Percentiles rank a stretch among this genome's conserved stretches.
These are phyloP conservation scores for Liquidambar formosana DNA, from an alignment of 164 flowering plant species.

Conservation along the genomic window DNA sequence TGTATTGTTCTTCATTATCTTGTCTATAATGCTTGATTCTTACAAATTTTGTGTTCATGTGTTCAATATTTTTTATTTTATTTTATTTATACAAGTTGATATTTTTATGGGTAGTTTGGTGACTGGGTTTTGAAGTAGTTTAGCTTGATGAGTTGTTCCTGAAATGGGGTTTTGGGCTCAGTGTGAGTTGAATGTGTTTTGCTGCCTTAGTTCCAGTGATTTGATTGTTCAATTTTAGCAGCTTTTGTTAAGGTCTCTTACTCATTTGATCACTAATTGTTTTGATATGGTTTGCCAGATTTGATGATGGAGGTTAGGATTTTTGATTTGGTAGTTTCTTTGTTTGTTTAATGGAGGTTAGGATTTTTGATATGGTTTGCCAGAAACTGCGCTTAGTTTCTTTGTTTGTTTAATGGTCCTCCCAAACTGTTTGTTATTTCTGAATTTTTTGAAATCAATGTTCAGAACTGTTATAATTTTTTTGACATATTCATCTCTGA, in stretches of 20 bases:
- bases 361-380: no score
- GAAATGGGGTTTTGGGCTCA: constrained; percentile 8
- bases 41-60: neutral
- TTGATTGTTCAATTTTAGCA: neutral
- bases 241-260: neutral
- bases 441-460: no score
- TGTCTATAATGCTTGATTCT: constrained; percentile 7
- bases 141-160: neutral
- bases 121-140: constrained; percentile 7
- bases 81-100: constrained; percentile 1
- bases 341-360: no score
- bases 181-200: constrained; percentile 14
- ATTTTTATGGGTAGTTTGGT: constrained; percentile 1
- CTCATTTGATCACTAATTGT: constrained; percentile 1
- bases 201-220: constrained; percentile 8
- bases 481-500: no score
- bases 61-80: neutral
- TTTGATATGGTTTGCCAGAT: neutral
- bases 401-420: no score
- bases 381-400: no score
- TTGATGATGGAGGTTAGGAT: neutral
- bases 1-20: constrained; percentile 11
- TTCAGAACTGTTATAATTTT: no score
- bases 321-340: neutral
- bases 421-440: no score